Base-by-base conservation (phyloP, 140 eudicot species). In the Erigeron philadelphicus region DNA sequence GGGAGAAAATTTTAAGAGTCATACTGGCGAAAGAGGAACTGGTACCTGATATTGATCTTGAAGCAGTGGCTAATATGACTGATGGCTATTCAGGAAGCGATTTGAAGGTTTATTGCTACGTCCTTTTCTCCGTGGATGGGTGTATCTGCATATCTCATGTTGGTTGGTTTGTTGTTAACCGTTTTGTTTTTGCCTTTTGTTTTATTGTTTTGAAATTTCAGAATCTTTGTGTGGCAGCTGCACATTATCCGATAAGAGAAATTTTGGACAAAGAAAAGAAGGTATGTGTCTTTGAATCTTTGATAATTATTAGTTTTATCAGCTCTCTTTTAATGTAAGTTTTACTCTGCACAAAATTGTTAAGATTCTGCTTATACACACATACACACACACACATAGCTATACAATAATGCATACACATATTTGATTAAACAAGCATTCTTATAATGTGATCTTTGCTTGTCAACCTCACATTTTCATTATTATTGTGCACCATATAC, bases 1-100 rank as follows among this genome's bases (percentile, higher is more conserved):
- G 98, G 84, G 90, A 82, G 84, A 92, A 92, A 72, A 88, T 92
- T 23, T 55, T 92, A 44, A 70, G 78, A 65, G 96, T 92, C 25
- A 82, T 92, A 72, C 78, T 88, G 81, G 87, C 95, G 50, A 92
- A 84, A 63, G 98, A 92, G 74, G 96, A 92, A 66, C 66, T 92
- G 64, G 75, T 80, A 61, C 87, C 98, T 41, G 81, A 76, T 76
- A 78, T 86, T 49, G 87, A 92, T 78, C 90, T 92, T n/a, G 83
- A 75, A 68, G 93, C 84, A 53, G 84, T 92, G 56, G 98, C 95
- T 70, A 84, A 56, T 73, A 86, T 84, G 90, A 88, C 96, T 7
- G 93, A 92, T 75, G 98, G 96, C 31, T 88, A 82, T 75, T 88
- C 96, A 1, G 96, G 98, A 80, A 92, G 98, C 80, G 96, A 92